Evolutionary conservation across 768 basidiomycete genomes (phyloP).

Genomic region (Mycena crocata): DNA sequence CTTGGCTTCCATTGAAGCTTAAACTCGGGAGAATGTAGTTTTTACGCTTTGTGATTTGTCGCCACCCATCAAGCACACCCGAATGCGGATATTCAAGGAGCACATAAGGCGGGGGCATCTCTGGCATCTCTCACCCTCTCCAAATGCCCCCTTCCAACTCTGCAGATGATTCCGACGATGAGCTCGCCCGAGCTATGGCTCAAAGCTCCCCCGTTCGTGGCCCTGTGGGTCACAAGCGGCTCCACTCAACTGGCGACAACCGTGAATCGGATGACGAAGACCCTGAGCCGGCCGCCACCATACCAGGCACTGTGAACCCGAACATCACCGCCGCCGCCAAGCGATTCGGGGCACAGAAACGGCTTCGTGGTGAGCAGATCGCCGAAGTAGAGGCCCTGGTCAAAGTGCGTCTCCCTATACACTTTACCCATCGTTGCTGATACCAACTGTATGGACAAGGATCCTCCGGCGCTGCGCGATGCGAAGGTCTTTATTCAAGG

Average conservation of each 20-base stretch:
- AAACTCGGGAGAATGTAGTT: background rate
- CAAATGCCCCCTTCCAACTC: background rate
- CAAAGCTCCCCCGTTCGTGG: background rate
- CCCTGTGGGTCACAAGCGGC: background rate
- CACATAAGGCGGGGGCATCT: background rate
- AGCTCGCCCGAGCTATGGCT: background rate
- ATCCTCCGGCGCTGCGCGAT: background rate
- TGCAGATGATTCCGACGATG: background rate
- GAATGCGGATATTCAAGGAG: conserved; percentile 1
- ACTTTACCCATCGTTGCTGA: background rate
- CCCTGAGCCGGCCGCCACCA: background rate
- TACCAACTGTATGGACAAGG: background rate
- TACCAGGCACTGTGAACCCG: background rate
- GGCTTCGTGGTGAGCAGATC: conserved; percentile 13
- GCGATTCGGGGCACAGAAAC: background rate
- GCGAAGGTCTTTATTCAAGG: background rate
- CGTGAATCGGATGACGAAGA: background rate
- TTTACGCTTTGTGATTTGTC: background rate
- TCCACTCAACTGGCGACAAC: background rate
- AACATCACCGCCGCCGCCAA: background rate
- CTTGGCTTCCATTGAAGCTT: background rate
- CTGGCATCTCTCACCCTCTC: background rate
- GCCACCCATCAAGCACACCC: background rate
- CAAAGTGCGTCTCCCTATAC: background rate
- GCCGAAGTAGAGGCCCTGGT: background rate